Base-by-base conservation (phyloP, 306 rosid species). In the Lathyrus sativus region DNA sequence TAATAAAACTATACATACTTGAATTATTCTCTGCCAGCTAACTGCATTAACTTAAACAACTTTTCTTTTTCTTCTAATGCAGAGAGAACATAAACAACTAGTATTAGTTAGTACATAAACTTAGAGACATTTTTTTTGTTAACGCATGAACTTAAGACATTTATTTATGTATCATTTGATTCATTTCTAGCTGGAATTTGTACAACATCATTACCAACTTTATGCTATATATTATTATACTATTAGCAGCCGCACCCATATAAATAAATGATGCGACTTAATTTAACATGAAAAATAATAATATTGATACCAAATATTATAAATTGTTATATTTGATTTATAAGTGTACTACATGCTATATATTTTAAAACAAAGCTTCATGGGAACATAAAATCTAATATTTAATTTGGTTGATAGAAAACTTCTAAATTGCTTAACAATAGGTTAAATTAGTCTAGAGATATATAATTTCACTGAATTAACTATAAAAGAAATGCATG, bases 131-230 rank as follows among this genome's bases (percentile, higher is more conserved):
- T 24, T 24, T 24, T 24, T 24, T 24, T 24, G 2, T 24, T 24
- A 24, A 24, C 3, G 26, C 37, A 57, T 28, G 29, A 66, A 31
- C 57, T 50, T 66, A 49, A 28, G 18, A 66, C 22, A 13, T 9
- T 72, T 60, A 49, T 54, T 58, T 65, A 49, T 41, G 68, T 65
- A 31, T 65, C 74, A 58, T 24, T 24, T 24, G 26, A 24, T 24
- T 24, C 26, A 24, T 31, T 57, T 39, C 76, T 78, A 59, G 78
- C 70, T 66, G 68, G 41, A 56, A 59, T 78, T 65, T 67, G 24
- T 51, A 15, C 33, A 11, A 50, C n/a, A 31, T 66, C 49, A 56
- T 44, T 18, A 43, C 11, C 15, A 63, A 53, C 63, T 50, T 62
- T 45, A 38, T 14, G 7, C 3, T 65, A 19, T 65, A 19, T 26